Conservation (phyloP, 1,139 yeast genomes). For the Taphrina confusa region DNA sequence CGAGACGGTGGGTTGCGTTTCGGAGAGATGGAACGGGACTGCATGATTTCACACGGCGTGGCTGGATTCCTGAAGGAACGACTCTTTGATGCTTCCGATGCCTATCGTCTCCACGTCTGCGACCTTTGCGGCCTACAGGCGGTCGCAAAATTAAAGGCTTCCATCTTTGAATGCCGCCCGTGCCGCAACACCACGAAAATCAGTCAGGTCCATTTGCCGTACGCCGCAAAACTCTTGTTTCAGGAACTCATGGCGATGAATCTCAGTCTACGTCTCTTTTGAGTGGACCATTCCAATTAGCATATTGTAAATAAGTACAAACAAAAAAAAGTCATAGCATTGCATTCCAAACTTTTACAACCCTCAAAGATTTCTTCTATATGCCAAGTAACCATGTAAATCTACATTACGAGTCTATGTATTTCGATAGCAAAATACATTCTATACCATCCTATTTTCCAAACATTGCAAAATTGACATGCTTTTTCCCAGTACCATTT, state of each 20-base stretch:
- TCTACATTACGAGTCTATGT: no score
- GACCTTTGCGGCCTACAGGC: slow-evolving; percentile 94
- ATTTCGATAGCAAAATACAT: no score
- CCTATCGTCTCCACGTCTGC: slow-evolving; percentile 96
- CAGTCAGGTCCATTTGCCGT: slow-evolving; percentile 88
- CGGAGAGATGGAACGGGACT: slow-evolving; percentile 99
- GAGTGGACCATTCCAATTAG: background rate
- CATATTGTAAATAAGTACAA: background rate
- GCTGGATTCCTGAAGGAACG: slow-evolving; percentile 97
- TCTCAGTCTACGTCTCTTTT: slow-evolving; percentile 48
- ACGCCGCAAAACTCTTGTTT: slow-evolving; percentile 94
- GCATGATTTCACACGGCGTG: slow-evolving; percentile 99
- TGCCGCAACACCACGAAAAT: slow-evolving; percentile 98
- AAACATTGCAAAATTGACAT: no score
- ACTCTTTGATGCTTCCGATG: slow-evolving; percentile 98
- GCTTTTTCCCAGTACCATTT: no score
- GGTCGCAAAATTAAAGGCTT: slow-evolving; percentile 93
- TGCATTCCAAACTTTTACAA: no score
- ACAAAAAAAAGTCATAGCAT: slow-evolving; percentile 7
- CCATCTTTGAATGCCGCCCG: slow-evolving; percentile 96
- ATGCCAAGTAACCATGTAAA: no score
- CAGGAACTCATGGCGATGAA: slow-evolving; percentile 99
- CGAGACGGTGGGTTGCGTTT: slow-evolving; percentile 99
- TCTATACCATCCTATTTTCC: no score
- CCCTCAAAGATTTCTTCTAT: no score